Evolutionary conservation across 305 asterid genomes (phyloP).

Genomic region (Caryopteris hybrid): DNA sequence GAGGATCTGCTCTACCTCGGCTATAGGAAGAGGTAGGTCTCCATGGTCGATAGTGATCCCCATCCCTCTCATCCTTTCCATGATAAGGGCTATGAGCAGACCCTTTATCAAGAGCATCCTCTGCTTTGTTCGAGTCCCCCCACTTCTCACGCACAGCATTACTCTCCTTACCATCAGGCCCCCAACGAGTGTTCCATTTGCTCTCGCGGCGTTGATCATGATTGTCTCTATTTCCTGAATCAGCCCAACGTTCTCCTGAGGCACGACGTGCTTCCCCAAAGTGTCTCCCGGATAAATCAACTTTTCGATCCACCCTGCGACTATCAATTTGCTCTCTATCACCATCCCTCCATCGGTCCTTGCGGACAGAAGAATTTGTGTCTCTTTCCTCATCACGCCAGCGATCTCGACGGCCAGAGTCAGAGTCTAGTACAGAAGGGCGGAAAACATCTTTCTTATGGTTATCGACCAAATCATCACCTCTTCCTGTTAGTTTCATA

Average conservation of each 20-base stretch:
- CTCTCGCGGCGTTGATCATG: constrained; percentile 79
- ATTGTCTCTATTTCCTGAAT: constrained; percentile 65
- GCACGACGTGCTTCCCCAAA: constrained; percentile 71
- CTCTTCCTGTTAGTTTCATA: constrained; percentile 45
- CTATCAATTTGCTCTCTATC: constrained; percentile 55
- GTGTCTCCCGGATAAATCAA: constrained; percentile 65
- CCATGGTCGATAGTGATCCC: constrained; percentile 80
- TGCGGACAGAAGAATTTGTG: constrained; percentile 57
- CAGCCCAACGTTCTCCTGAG: constrained; percentile 67
- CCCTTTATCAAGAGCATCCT: constrained; percentile 57
- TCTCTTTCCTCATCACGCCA: constrained; percentile 99
- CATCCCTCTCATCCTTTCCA: constrained; percentile 72
- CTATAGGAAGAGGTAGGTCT: constrained; percentile 55
- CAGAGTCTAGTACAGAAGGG: constrained; percentile 79
- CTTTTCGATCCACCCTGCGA: constrained; percentile 64
- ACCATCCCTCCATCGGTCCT: constrained; percentile 87
- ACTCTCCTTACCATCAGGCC: constrained; percentile 65
- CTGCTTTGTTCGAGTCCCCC: constrained; percentile 56
- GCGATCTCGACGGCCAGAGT: constrained; percentile 68
- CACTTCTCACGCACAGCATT: constrained; percentile 59
- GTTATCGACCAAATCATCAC: constrained; percentile 44
- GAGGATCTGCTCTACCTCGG: constrained; percentile 71
- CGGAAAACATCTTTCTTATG: constrained; percentile 83
- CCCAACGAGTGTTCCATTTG: constrained; percentile 97
- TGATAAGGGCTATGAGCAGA: constrained; percentile 38